Base-by-base conservation (phyloP, 2,329 filamentous ascomycete species). In the Diaporthe ampelina region DNA sequence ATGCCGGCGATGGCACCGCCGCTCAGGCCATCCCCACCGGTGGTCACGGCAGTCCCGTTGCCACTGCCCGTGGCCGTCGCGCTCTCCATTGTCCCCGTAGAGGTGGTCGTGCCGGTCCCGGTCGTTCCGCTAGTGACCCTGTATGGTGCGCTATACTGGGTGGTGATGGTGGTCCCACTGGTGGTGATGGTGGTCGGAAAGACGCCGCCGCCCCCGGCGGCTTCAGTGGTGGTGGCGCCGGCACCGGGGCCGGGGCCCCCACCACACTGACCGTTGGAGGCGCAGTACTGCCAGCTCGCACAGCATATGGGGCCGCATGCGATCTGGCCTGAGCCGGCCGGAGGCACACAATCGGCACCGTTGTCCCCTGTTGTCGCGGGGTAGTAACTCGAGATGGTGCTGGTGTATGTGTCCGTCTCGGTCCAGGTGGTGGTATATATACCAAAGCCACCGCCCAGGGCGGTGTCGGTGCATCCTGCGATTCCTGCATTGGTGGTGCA, bases 1-100 rank as follows among this genome's bases (percentile, higher is more conserved):
- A 95, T 95, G 75, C 94, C 94, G 21, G 94, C 94, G 78, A 95
- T 95, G 75, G 93, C 94, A 70, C 93, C 94, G 57, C 87, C 89
- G 78, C 91, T 94, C 71, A 95, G 87, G 37, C 79, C 77, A 57
- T 84, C 82, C 73, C 84, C 84, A 21, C 73, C 67, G 35, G 70
- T 73, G 79, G 83, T 84, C 59, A 82, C 81, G 45, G 85, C 86
- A 43, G 78, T 79, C 11, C 81, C 83, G 57, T 80, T 81, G 24
- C 81, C 83, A 57, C 79, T 81, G 21, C 79, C 81, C 11, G 81
- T 82, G 32, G 84, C 84, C 43, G 89, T 89, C 35, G 82, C 83
- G 54, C 82, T 82, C 24, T 75, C 76, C 54, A 87, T 85, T 17
- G 89, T 88, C 72, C 88, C 88, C 21, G 88, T 89, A 74, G 86